A percentile compares a stretch with the other conserved stretches of the same genome.
Conservation (phyloP, 2,329 filamentous ascomycete genomes). For the Zymoseptoria brevis region DNA sequence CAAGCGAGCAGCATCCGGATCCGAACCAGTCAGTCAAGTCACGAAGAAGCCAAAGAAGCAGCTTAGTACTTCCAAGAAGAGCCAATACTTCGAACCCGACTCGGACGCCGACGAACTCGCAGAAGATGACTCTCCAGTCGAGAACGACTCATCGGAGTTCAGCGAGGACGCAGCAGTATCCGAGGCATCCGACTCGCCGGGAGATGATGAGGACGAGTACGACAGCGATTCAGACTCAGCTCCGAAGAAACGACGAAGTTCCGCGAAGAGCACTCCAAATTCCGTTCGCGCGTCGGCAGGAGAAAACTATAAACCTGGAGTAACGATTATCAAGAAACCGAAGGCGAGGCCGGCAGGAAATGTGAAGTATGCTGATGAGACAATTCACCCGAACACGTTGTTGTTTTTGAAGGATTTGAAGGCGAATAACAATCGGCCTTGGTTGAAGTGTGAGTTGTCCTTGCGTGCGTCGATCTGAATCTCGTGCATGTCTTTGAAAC, state of each 20-base stretch:
- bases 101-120: constrained; percentile 28
- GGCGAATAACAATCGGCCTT: constrained; percentile 54
- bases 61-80: constrained; percentile 38
- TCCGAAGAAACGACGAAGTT: constrained; percentile 4
- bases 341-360: constrained; percentile 53
- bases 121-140: constrained; percentile 18
- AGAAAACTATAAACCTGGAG: constrained; percentile 50
- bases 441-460: constrained; percentile 50
- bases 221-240: constrained; percentile 26
- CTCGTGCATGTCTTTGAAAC: neutral
- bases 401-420: constrained; percentile 53
- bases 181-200: constrained; percentile 21
- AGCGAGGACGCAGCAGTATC: constrained; percentile 34
- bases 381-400: constrained; percentile 56
- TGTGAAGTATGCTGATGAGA: constrained; percentile 49
- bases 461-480: neutral
- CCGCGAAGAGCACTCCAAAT: constrained; percentile 15
- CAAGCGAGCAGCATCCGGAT: constrained; percentile 22
- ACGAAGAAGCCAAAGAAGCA: constrained; percentile 20
- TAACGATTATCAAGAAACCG: constrained; percentile 54
- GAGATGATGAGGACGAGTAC: constrained; percentile 28
- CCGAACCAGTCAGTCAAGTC: neutral
- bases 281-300: constrained; percentile 14
- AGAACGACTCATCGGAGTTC: constrained; percentile 25
- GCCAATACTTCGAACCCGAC: constrained; percentile 41